phyloP scores from a whole-genome alignment of 2,329 filamentous ascomycete species.

The Epichloe uncinata region DNA sequence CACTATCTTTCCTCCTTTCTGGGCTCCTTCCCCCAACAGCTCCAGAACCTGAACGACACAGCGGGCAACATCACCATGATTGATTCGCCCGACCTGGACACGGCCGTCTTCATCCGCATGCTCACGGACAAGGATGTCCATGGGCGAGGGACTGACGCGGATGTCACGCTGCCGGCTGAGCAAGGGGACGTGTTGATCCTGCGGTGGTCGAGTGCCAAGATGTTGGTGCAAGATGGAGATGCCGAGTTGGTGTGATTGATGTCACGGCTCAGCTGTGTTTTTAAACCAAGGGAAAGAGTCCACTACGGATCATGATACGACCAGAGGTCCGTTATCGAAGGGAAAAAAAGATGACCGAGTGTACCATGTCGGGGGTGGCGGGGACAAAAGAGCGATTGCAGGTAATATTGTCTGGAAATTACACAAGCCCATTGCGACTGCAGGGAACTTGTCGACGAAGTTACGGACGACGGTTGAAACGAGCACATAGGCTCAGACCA shows the following conservation, averaged over 20 bases:
- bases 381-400: no score
- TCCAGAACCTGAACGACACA: slow-evolving; percentile 83
- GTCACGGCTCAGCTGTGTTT: background rate
- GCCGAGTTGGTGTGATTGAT: slow-evolving; percentile 48
- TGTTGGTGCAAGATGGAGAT: slow-evolving; percentile 37
- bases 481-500: no score
- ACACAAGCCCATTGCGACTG: no score
- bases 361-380: no score
- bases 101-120: slow-evolving; percentile 72
- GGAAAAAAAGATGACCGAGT: no score
- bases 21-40: slow-evolving; percentile 58
- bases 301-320: no score
- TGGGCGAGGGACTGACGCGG: slow-evolving; percentile 50
- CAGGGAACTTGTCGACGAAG: background rate
- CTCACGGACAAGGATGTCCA: slow-evolving; percentile 46
- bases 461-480: background rate
- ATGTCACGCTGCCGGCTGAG: slow-evolving; percentile 43
- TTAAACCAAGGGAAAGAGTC: no score
- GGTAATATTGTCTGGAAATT: no score
- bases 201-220: slow-evolving; percentile 61
- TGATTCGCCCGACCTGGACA: slow-evolving; percentile 68
- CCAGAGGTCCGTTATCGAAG: no score
- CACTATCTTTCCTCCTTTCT: slow-evolving; percentile 85
- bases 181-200: slow-evolving; percentile 56
- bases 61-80: slow-evolving; percentile 88